Conservation (phyloP, 208 protist species). For the Porcisia deanei region DNA sequence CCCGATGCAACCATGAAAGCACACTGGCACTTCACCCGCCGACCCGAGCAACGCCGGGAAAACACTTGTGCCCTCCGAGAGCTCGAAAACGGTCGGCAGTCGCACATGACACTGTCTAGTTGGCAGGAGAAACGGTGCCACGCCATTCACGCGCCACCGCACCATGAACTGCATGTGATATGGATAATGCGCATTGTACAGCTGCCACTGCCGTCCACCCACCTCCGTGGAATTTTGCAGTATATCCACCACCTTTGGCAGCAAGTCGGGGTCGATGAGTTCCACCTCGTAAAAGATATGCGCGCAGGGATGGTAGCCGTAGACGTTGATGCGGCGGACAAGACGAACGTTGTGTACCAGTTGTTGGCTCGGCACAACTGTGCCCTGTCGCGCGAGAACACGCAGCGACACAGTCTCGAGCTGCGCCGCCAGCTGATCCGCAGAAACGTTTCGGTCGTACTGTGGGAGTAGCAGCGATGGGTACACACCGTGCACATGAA, state of each 20-base stretch:
- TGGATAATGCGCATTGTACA: conserved; percentile 58
- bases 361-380: conserved; percentile 27
- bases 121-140: conserved; percentile 49
- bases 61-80: not conserved
- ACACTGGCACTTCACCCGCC: not conserved
- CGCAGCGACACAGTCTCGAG: conserved; percentile 64
- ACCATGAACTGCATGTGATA: conserved; percentile 84
- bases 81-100: conserved; percentile 26
- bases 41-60: not conserved
- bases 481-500: conserved; percentile 82
- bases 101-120: conserved; percentile 23
- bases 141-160: conserved; percentile 62
- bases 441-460: conserved; percentile 46
- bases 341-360: conserved; percentile 75
- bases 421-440: conserved; percentile 75
- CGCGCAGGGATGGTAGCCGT: conserved; percentile 59
- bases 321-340: conserved; percentile 62
- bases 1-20: too few species aligned
- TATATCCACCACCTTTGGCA: conserved; percentile 37
- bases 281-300: conserved; percentile 65
- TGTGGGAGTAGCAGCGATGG: conserved; percentile 76
- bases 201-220: conserved; percentile 59
- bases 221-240: conserved; percentile 56
- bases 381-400: conserved; percentile 18
- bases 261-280: conserved; percentile 56